A percentile compares a stretch with the other conserved stretches of the same genome.
Evolutionary conservation across 805 yeast genomes (phyloP).

Genomic region (Hanseniaspora guilliermondii): DNA sequence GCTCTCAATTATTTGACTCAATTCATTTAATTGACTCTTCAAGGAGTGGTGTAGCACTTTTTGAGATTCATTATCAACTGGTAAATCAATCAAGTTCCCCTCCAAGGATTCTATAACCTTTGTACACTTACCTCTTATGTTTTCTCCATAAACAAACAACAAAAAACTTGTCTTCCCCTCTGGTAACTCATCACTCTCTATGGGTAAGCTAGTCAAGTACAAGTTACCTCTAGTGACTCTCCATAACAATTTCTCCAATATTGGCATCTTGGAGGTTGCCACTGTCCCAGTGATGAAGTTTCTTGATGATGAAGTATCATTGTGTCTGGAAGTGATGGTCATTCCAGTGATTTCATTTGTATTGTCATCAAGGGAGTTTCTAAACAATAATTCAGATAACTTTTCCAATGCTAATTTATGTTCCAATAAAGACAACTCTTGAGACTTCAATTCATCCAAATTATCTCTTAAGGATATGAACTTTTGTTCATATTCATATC

Average conservation of each 20-base stretch:
- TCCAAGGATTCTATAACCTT: conserved; percentile 60
- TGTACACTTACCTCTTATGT: conserved; percentile 46
- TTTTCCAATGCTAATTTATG: conserved; percentile 41
- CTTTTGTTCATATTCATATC: conserved; percentile 60
- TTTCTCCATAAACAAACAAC: conserved; percentile 57
- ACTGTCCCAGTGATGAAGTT: conserved; percentile 57
- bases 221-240: conserved; percentile 63
- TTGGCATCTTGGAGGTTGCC: conserved; percentile 43
- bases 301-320: conserved; percentile 25
- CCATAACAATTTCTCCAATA: conserved; percentile 62
- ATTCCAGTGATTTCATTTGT: conserved; percentile 6
- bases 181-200: conserved; percentile 39
- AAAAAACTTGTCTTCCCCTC: conserved; percentile 54
- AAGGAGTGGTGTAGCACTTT: conserved; percentile 30
- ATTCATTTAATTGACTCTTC: conserved; percentile 35
- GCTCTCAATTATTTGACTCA: conserved; percentile 37
- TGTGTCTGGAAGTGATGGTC: conserved; percentile 15
- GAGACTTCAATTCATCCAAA: conserved; percentile 43
- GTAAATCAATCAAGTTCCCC: conserved; percentile 48
- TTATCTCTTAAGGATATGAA: conserved; percentile 60
- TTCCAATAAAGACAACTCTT: conserved; percentile 51
- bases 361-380: conserved; percentile 15
- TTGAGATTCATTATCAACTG: conserved; percentile 31
- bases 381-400: conserved; percentile 37
- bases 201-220: conserved; percentile 46